A percentile compares a stretch with the other conserved stretches of the same genome.
These are phyloP conservation scores for Scalesia atractyloides DNA, from an alignment of 129 eudicot genomes.

Conservation along the genomic window DNA sequence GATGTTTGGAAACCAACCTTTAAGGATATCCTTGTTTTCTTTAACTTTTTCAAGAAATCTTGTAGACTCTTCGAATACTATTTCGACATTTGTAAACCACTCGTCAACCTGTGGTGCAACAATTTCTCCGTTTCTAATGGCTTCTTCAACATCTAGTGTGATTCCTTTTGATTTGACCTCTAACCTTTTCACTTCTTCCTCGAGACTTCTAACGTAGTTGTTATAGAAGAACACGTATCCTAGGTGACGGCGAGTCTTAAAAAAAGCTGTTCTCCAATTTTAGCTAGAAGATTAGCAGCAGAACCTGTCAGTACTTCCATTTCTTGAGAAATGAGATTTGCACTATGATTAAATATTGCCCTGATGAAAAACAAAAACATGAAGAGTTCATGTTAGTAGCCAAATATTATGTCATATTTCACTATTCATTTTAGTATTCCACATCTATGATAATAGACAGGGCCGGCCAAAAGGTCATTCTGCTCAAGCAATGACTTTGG, in stretches of 20 bases:
- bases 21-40: conserved; percentile 16
- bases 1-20: conserved; percentile 27
- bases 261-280: conserved; percentile 32
- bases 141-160: conserved; percentile 27
- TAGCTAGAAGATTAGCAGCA: conserved; percentile 34
- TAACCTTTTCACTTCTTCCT: conserved; percentile 25
- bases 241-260: conserved; percentile 29
- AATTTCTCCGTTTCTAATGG: conserved; percentile 37
- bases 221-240: conserved; percentile 32
- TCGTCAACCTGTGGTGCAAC: conserved; percentile 28
- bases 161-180: conserved; percentile 14
- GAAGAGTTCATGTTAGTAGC: neutral
- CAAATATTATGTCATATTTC: neutral
- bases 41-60: conserved; percentile 28
- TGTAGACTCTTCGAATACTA: conserved; percentile 10
- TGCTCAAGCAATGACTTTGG: no score
- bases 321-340: conserved; percentile 3
- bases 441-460: no score
- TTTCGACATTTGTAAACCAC: conserved; percentile 22
- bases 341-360: conserved; percentile 15
- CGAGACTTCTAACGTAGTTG: conserved; percentile 19
- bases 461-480: no score
- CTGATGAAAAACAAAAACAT: conserved; percentile 5
- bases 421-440: no score
- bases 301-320: conserved; percentile 18